Evolutionary conservation across 106 monocot species (phyloP).

Genomic region (Dendrobium chrysotoxum): DNA sequence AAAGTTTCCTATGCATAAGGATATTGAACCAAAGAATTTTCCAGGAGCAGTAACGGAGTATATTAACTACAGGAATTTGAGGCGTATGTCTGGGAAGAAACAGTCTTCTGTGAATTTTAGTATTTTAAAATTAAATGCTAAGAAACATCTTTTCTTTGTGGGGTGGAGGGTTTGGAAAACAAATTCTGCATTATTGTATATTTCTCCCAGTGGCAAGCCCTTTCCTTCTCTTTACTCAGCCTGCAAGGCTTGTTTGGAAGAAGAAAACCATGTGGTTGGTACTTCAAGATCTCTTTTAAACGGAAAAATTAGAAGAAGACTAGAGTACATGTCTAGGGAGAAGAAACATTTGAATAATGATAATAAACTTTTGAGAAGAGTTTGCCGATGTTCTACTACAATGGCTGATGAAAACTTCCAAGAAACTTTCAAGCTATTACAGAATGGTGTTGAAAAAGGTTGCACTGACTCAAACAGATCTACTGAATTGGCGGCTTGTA

Average conservation of each 20-base stretch:
- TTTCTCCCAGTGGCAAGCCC: constrained; percentile 28
- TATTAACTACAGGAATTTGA: constrained; percentile 13
- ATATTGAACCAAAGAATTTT: constrained; percentile 17
- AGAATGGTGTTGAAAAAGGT: not conserved
- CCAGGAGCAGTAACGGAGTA: constrained; percentile 26
- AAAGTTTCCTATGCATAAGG: constrained; percentile 2
- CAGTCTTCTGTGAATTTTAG: not conserved
- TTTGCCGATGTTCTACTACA: not conserved
- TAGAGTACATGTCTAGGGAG: not conserved
- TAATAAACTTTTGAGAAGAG: constrained; percentile 4
- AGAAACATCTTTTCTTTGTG: constrained; percentile 30
- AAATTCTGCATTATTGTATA: constrained; percentile 25
- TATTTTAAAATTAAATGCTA: constrained; percentile 26
- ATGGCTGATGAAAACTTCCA: not conserved
- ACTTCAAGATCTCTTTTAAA: not conserved
- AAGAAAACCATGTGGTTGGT: not conserved
- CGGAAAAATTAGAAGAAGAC: not conserved
- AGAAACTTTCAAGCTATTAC: not conserved
- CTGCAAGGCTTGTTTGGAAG: constrained; percentile 32
- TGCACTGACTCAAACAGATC: constrained; percentile 2
- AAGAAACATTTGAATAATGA: not conserved
- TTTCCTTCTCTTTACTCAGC: constrained; percentile 45
- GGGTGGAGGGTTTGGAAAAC: constrained; percentile 46
- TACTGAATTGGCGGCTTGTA: not conserved
- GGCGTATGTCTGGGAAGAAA: not conserved